These are phyloP conservation scores for Coemansia sp. DNA, from an alignment of 192 early-diverging fungal species.

Conservation along the genomic window DNA sequence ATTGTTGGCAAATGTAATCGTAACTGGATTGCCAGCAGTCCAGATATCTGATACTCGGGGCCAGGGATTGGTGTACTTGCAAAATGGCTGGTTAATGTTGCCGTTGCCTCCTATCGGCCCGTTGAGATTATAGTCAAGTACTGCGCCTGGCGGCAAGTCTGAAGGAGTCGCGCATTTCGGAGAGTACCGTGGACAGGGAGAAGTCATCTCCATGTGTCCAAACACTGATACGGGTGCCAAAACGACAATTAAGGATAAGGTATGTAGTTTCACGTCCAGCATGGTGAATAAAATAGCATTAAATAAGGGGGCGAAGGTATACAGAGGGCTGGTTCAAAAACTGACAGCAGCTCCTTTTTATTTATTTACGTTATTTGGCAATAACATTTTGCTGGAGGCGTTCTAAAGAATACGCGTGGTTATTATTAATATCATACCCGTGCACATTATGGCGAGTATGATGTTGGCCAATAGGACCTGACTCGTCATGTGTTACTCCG, in stretches of 20 bases:
- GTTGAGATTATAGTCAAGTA: conserved; percentile 46
- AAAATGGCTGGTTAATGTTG: conserved; percentile 27
- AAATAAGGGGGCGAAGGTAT: neutral
- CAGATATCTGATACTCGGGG: conserved; percentile 17
- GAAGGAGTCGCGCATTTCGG: conserved; percentile 12
- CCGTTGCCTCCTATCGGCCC: conserved; percentile 37
- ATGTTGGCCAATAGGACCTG: neutral
- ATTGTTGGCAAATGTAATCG: conserved; percentile 34
- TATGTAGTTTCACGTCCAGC: neutral
- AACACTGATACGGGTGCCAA: conserved; percentile 5
- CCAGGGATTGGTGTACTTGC: conserved; percentile 36
- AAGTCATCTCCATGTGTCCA: conserved; percentile 28
- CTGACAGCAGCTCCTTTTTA: neutral
- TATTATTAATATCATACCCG: neutral
- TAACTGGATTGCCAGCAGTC: conserved; percentile 48
- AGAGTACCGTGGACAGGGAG: conserved; percentile 26
- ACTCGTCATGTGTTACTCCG: conserved; percentile 5
- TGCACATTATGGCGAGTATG: neutral
- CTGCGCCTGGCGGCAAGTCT: neutral
- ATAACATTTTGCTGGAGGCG: neutral
- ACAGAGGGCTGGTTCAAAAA: neutral
- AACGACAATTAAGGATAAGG: neutral
- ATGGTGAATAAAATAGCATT: neutral
- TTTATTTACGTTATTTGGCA: neutral
- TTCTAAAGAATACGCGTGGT: conserved; percentile 1